Evolutionary conservation across 1,284 basidiomycete species (phyloP).

Genomic region (Irpex sp.): DNA sequence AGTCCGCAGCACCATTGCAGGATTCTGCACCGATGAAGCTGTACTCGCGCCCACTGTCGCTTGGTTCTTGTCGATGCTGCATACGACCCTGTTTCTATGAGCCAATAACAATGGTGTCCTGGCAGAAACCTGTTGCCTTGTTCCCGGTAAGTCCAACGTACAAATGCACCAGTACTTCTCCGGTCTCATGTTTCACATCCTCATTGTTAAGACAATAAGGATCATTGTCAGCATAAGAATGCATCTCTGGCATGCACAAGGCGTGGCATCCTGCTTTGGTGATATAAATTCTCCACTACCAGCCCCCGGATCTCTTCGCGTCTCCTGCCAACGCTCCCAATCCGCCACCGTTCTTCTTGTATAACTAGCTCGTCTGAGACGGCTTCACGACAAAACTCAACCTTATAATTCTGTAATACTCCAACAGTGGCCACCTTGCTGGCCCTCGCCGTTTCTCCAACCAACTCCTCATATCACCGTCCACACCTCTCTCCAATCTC

Average conservation of each 20-base stretch:
- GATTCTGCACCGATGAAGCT: neutral
- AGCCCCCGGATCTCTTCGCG: neutral
- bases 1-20: neutral
- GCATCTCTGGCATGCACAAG: neutral
- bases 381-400: neutral
- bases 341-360: neutral
- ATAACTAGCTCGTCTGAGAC: neutral
- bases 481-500: neutral
- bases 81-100: neutral
- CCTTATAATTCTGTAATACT: neutral
- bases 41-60: neutral
- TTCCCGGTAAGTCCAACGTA: conserved; percentile 6
- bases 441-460: neutral
- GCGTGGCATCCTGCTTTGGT: neutral
- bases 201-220: conserved; percentile 13
- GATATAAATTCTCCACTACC: conserved; percentile 1
- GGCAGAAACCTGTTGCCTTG: conserved; percentile 4
- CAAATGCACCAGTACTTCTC: neutral
- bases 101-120: neutral
- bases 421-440: neutral
- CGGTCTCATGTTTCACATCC: neutral
- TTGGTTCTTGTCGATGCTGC: neutral
- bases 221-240: neutral
- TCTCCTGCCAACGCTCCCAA: neutral
- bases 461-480: neutral